Evolutionary conservation across 1,284 basidiomycete species (phyloP).

Genomic region (Boletus smithii): DNA sequence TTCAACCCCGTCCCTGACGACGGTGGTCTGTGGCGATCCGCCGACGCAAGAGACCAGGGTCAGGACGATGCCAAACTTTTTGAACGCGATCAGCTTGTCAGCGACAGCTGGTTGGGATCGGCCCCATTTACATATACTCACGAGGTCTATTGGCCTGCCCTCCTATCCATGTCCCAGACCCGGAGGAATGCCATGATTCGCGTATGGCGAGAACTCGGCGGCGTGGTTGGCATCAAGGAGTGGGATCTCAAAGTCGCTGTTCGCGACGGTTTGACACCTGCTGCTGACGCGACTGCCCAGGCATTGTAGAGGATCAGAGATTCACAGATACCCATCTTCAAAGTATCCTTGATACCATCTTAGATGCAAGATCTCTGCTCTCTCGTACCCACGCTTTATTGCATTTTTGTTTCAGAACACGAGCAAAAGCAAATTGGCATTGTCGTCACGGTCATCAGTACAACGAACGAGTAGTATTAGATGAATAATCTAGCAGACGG

Average conservation of each 20-base stretch:
- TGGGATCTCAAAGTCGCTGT: conserved; percentile 48
- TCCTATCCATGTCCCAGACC: conserved; percentile 55
- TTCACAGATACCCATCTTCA: not conserved
- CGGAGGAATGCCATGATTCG: conserved; percentile 49
- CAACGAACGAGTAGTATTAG: conserved; percentile 16
- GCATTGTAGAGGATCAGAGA: conserved; percentile 11
- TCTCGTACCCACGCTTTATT: no score
- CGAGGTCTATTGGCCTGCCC: conserved; percentile 68
- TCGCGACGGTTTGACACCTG: conserved; percentile 9
- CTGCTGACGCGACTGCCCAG: not conserved
- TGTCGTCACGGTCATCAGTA: conserved; percentile 28
- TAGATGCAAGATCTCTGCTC: not conserved
- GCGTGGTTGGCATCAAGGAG: conserved; percentile 63
- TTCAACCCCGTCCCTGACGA: conserved; percentile 55
- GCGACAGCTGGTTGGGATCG: conserved; percentile 59
- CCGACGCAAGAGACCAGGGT: conserved; percentile 19
- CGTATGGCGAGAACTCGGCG: conserved; percentile 65
- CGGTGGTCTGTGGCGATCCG: conserved; percentile 24
- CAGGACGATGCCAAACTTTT: conserved; percentile 53
- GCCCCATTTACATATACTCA: conserved; percentile 67
- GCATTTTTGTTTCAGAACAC: not conserved
- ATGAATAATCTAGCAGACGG: conserved; percentile 14
- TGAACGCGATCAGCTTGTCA: conserved; percentile 53
- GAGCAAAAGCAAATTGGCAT: conserved; percentile 8
- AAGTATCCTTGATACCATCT: conserved; percentile 5